Percentiles rank a stretch among this genome's conserved stretches.
Conservation (phyloP, 441 rosid species). For the Adansonia grandidieri region DNA sequence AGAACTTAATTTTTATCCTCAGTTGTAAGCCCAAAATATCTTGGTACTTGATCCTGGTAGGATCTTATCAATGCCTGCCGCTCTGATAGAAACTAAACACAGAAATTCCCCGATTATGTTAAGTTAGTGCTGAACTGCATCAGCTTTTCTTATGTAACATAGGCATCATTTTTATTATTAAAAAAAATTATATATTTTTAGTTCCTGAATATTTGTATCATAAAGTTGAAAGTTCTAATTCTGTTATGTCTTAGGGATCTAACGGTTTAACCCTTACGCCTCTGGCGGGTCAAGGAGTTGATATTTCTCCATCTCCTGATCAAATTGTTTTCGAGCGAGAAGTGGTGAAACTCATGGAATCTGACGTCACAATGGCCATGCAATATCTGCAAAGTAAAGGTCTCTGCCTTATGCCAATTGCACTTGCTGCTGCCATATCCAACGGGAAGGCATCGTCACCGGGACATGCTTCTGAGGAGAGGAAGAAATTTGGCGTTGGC, state of each 20-base stretch:
- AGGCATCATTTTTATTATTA: too few species aligned
- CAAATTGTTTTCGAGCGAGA: slow-evolving; percentile 52
- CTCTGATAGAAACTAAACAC: neutral
- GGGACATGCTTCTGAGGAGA: slow-evolving; percentile 19
- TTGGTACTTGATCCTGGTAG: neutral
- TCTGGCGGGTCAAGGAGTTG: slow-evolving; percentile 19
- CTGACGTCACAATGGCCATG: slow-evolving; percentile 49
- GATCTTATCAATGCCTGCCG: neutral
- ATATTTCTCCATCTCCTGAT: slow-evolving; percentile 41
- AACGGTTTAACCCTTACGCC: slow-evolving; percentile 23
- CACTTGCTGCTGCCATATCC: slow-evolving; percentile 52
- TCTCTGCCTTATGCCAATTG: slow-evolving; percentile 61
- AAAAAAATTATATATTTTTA: too few species aligned
- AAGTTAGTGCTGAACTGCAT: too few species aligned
- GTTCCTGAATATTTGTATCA: too few species aligned
- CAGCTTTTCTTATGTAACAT: too few species aligned
- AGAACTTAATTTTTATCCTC: neutral
- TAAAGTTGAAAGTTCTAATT: neutral
- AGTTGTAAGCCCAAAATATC: neutral
- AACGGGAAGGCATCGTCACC: slow-evolving; percentile 37
- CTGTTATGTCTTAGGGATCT: slow-evolving; percentile 1
- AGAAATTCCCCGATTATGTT: neutral
- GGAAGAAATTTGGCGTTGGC: slow-evolving; percentile 11
- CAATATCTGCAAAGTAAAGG: slow-evolving; percentile 65
- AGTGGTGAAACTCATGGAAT: slow-evolving; percentile 57